phyloP scores from a whole-genome alignment of 176 grass and related monocot species.

The Canna indica region DNA sequence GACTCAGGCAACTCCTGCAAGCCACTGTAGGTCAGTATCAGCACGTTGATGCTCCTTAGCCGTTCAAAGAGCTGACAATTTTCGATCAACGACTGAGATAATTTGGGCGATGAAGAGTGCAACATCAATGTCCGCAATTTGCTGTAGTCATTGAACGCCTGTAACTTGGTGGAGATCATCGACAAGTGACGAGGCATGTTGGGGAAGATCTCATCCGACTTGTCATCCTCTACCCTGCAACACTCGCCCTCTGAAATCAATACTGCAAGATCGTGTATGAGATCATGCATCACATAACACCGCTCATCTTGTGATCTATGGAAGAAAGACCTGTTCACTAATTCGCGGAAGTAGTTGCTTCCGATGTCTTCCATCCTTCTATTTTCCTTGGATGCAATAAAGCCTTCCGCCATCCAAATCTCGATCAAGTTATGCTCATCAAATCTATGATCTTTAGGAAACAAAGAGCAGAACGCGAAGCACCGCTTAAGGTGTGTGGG shows the following conservation, averaged over 20 bases:
- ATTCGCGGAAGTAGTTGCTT: too few species aligned
- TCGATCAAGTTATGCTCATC: constrained; percentile 17
- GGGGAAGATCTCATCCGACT: neutral
- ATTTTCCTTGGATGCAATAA: neutral
- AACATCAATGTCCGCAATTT: constrained; percentile 14
- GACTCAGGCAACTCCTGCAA: constrained; percentile 13
- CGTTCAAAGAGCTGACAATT: constrained; percentile 1
- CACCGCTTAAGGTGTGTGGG: constrained; percentile 11
- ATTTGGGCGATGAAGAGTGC: neutral
- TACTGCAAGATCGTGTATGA: constrained; percentile 22
- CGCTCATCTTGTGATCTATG: too few species aligned
- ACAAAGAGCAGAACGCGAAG: constrained; percentile 20
- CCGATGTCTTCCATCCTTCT: constrained; percentile 6
- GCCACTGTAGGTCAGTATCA: neutral
- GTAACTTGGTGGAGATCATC: neutral
- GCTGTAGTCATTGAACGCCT: neutral
- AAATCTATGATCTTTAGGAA: constrained; percentile 20
- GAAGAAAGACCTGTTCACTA: too few species aligned
- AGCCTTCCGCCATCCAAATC: neutral
- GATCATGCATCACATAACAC: constrained; percentile 5
- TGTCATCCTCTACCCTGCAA: constrained; percentile 3
- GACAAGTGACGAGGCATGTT: constrained; percentile 5
- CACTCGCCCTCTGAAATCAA: constrained; percentile 12
- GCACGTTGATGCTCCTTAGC: constrained; percentile 5
- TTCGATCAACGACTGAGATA: neutral